Percentiles rank a stretch among this genome's conserved stretches.
Evolutionary conservation across 2,329 filamentous ascomycete species (phyloP).

Genomic region (Aspergillus niger): DNA sequence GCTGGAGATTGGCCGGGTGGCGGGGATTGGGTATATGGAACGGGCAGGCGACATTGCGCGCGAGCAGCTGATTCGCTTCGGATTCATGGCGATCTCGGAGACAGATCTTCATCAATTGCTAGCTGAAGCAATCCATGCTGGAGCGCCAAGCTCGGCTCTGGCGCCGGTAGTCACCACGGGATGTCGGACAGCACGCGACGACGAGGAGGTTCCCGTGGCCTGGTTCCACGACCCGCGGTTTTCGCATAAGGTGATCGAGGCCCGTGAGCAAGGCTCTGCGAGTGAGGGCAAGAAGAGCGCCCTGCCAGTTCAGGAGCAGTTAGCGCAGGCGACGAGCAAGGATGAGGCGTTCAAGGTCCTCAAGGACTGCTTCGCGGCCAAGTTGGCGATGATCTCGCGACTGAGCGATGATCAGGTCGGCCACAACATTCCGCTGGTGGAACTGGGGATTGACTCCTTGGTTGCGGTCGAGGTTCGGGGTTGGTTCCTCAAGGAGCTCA

Average conservation of each 20-base stretch:
- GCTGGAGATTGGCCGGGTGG: slow-evolving; percentile 8
- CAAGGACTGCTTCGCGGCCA: slow-evolving; percentile 2
- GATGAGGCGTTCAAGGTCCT: slow-evolving; percentile 1
- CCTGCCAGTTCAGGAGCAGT: not conserved
- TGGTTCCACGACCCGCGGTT: slow-evolving; percentile 5
- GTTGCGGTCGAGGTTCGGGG: slow-evolving; percentile 45
- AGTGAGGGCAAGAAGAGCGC: not conserved
- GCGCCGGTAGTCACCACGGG: slow-evolving; percentile 2
- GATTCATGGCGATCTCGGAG: slow-evolving; percentile 1
- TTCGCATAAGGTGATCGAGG: slow-evolving; percentile 8
- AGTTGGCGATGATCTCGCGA: slow-evolving; percentile 1
- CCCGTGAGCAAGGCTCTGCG: not conserved
- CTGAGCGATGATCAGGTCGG: not conserved
- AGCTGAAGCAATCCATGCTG: slow-evolving; percentile 14
- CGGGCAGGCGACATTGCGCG: not conserved
- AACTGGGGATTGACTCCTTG: slow-evolving; percentile 43
- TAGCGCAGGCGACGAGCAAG: slow-evolving; percentile 1
- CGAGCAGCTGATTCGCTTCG: not conserved
- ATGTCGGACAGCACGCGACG: not conserved
- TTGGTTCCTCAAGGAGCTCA: slow-evolving; percentile 53
- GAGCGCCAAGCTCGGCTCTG: no score
- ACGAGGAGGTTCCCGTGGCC: not conserved
- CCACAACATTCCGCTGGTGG: slow-evolving; percentile 17
- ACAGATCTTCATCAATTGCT: slow-evolving; percentile 13
- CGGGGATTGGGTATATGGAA: slow-evolving; percentile 9